Evolutionary conservation across 2,329 filamentous ascomycete species (phyloP), one percentile per base, ranked within the genome.

Genomic region (Calonectria naviculata): DNA sequence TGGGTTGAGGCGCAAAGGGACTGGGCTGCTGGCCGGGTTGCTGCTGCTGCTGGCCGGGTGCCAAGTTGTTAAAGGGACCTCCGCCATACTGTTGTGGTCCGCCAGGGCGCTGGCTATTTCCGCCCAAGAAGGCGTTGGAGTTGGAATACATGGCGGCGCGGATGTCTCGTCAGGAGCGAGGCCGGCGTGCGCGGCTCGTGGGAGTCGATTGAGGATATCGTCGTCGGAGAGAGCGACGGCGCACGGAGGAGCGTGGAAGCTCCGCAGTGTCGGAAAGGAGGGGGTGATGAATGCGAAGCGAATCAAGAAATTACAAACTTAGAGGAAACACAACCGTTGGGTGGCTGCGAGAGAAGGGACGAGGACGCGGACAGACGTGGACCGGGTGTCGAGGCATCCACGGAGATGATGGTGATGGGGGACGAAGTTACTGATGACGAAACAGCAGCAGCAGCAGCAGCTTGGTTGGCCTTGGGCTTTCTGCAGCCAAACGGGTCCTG

Each of bases 61-160:
- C 83, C 75, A 84, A 79, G 62, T 75, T 81, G 73, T 72, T 82
- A 82, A 80, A 89, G 88, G 72, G 87, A 85, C 80, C 85, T 83
- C 76, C 87, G 54, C 78, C 80, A 78, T 81, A 82, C 70, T 83
- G 91, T 74, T 88, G 88, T 75, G 90, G 76, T 21, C 65, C 89
- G 65, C 91, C 91, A 61, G 93, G 93, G 71, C 92, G 93, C 82
- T 93, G 90, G 87, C 89, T 93, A 81, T 92, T 94, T 83, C 89
- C 90, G 84, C 95, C 95, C 80, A 97, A 86, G 84, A 93, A 98
- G 75, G 94, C 92, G 87, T 94, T 97, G 76, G 94, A 94, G 83
- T 93, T 94, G 76, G 95, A 97, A 86, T 94, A 98, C 96, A 98
- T 98, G 84, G 80, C 73, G 75, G 71, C 31, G 66, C 58, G 46